Percentiles rank a stretch among this genome's conserved stretches.
phyloP scores from a whole-genome alignment of 2,329 filamentous ascomycete genomes.

The Pseudogymnoascus sp. region DNA sequence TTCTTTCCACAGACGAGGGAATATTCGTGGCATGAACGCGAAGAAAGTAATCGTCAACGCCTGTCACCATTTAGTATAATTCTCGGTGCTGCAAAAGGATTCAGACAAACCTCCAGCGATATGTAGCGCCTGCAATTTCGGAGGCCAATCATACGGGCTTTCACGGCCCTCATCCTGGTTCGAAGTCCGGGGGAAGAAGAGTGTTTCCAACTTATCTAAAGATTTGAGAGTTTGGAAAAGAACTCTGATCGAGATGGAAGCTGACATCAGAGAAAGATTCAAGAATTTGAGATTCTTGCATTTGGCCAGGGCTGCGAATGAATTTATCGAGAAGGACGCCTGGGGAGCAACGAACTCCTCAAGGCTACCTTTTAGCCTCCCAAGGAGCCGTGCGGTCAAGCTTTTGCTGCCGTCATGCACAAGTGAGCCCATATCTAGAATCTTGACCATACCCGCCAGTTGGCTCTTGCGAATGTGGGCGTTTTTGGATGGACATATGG shows the following conservation, averaged over 20 bases:
- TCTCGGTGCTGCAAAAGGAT: neutral
- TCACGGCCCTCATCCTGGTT: conserved; percentile 16
- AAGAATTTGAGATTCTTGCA: conserved; percentile 26
- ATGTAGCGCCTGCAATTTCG: conserved; percentile 26
- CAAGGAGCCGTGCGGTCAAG: conserved; percentile 27
- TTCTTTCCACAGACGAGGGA: conserved; percentile 18
- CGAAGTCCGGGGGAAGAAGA: conserved; percentile 28
- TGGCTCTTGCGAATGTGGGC: conserved; percentile 27
- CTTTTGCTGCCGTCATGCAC: conserved; percentile 27
- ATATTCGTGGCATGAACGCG: conserved; percentile 19
- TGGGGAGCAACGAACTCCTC: conserved; percentile 30
- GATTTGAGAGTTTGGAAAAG: conserved; percentile 27
- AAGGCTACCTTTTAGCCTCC: conserved; percentile 27
- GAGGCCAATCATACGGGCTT: conserved; percentile 25
- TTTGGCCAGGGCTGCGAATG: conserved; percentile 29
- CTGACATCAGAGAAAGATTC: conserved; percentile 27
- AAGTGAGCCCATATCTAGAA: conserved; percentile 28
- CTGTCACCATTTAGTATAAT: neutral
- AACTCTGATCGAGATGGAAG: conserved; percentile 25
- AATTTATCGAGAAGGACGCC: conserved; percentile 29
- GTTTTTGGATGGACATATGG: conserved; percentile 31
- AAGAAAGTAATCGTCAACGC: conserved; percentile 26
- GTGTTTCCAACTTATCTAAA: conserved; percentile 24
- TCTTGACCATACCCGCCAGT: conserved; percentile 24
- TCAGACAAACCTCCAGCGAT: conserved; percentile 23